Evolutionary conservation across 768 basidiomycete species (phyloP).

Genomic region (Mycena kentingensis): DNA sequence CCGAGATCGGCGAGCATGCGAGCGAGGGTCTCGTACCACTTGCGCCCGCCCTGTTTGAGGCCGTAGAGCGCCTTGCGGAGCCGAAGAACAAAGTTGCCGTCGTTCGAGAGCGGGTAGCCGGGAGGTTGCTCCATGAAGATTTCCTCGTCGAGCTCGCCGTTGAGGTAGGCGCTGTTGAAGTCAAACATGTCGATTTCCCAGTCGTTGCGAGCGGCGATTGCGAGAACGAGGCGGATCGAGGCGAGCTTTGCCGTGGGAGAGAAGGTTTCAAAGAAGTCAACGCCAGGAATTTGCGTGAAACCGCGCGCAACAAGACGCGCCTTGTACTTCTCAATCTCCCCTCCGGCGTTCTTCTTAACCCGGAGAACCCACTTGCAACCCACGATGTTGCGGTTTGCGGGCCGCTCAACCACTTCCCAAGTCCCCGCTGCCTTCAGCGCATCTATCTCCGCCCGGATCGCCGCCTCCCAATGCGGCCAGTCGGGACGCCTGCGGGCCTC

Average conservation of each 20-base stretch:
- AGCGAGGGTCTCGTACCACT: conserved; percentile 29
- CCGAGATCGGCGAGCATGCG: conserved; percentile 1
- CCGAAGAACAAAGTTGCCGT: conserved; percentile 25
- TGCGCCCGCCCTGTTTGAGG: conserved; percentile 29
- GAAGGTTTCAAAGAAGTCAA: conserved; percentile 42
- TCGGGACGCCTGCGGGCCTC: conserved; percentile 28
- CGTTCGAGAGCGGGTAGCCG: conserved; percentile 14
- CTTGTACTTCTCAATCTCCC: no score
- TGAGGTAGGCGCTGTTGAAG: conserved; percentile 26
- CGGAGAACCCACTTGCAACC: no score
- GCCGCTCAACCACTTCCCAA: conserved; percentile 32
- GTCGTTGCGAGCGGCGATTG: no score
- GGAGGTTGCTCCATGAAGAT: conserved; percentile 31
- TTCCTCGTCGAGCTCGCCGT: conserved; percentile 25
- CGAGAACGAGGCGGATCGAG: conserved; percentile 28
- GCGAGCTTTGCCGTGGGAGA: conserved; percentile 32
- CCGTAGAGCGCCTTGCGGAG: conserved; percentile 1
- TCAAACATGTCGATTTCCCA: conserved; percentile 14
- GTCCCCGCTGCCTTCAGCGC: conserved; percentile 36
- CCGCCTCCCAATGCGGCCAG: conserved; percentile 25
- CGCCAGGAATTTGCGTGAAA: conserved; percentile 41
- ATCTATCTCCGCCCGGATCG: conserved; percentile 25
- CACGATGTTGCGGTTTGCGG: conserved; percentile 32
- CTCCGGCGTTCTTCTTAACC: no score
- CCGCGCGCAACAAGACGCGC: no score